These are phyloP conservation scores for Pythium chondricola DNA, from an alignment of 352 stramenopile genomes.

Conservation along the genomic window DNA sequence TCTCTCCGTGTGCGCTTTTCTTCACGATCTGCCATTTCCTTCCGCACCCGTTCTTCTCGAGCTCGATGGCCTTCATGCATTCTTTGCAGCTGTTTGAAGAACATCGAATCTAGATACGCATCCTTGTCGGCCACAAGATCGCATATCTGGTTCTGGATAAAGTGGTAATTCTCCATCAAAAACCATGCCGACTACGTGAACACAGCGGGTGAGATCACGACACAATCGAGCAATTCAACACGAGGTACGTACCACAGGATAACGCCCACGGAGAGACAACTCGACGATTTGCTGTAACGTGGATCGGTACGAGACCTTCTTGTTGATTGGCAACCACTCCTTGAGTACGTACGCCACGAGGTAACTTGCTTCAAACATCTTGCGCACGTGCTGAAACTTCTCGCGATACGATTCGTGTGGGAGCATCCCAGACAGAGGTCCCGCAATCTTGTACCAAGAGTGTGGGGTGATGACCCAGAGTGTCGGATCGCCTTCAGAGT, in stretches of 20 bases:
- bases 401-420: constrained; percentile 64
- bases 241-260: constrained; percentile 52
- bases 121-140: constrained; percentile 75
- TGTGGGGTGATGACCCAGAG: constrained; percentile 79
- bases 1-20: constrained; percentile 30
- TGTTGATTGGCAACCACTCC: constrained; percentile 83
- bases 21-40: constrained; percentile 56
- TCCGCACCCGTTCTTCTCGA: constrained; percentile 47
- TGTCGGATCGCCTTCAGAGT: constrained; percentile 77
- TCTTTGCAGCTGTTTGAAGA: constrained; percentile 78
- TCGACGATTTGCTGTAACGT: constrained; percentile 81
- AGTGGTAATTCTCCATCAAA: constrained; percentile 77
- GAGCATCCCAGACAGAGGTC: constrained; percentile 65
- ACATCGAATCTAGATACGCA: constrained; percentile 75
- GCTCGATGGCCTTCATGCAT: constrained; percentile 58
- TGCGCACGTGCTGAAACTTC: constrained; percentile 66
- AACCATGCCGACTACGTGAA: constrained; percentile 65
- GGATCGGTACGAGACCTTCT: constrained; percentile 77
- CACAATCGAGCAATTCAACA: constrained; percentile 1
- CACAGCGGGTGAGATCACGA: too few species aligned
- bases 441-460: constrained; percentile 84
- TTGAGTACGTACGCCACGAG: constrained; percentile 81
- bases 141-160: constrained; percentile 73
- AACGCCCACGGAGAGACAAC: constrained; percentile 59
- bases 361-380: constrained; percentile 80